Percentiles rank a stretch among this genome's conserved stretches.
These are phyloP conservation scores for Colletotrichum sp. DNA, from an alignment of 2,329 filamentous ascomycete genomes.

Conservation along the genomic window DNA sequence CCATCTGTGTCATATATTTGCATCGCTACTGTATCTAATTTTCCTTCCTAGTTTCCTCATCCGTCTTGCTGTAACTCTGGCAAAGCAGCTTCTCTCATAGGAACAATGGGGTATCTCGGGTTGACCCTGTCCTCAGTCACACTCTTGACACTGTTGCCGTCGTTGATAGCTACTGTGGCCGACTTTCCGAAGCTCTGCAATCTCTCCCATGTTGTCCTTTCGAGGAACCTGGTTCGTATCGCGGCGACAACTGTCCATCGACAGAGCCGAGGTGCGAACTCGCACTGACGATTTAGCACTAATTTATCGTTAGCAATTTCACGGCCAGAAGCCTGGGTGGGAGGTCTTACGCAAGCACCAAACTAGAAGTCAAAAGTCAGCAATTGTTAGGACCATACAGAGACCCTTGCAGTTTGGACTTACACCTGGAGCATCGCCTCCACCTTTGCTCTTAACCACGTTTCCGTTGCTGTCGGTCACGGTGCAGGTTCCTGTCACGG, in stretches of 20 bases:
- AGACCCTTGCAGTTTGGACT: not conserved
- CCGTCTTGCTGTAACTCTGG: rapidly evolving
- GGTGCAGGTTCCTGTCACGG: not conserved
- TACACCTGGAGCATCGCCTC: not conserved
- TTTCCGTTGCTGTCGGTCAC: not conserved
- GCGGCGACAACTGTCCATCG: not conserved
- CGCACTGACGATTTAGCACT: not conserved
- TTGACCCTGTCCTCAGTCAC: not conserved
- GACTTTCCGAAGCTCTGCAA: not conserved
- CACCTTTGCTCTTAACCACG: rapidly evolving
- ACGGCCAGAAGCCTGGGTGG: rapidly evolving
- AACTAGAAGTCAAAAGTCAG: not conserved
- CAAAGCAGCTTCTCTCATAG: not conserved
- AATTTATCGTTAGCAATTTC: not conserved
- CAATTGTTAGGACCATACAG: not conserved
- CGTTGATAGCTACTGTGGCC: not conserved
- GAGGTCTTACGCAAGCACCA: not conserved
- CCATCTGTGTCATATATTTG: too few species aligned
- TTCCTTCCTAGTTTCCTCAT: rapidly evolving
- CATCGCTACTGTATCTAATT: not conserved
- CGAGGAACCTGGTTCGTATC: not conserved
- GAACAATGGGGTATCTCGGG: not conserved
- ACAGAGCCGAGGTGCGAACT: not conserved
- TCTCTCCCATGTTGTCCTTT: rapidly evolving
- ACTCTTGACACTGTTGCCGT: not conserved